Base-by-base conservation (phyloP, 306 rosid genomes). In the Corylus avellana region DNA sequence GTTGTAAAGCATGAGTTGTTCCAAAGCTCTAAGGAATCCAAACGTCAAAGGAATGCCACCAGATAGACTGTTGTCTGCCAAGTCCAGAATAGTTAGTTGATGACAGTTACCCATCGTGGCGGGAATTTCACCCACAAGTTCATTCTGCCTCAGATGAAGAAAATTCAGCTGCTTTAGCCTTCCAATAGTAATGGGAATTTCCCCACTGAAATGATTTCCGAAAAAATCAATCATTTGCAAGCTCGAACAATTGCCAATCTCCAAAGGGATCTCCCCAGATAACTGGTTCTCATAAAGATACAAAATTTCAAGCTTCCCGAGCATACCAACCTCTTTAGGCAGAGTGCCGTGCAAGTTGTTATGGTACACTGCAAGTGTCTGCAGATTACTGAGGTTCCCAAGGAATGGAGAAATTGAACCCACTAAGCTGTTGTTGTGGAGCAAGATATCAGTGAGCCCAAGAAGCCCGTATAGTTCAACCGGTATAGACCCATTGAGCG, bases 1-100 rank as follows among this genome's bases (percentile, higher is more conserved):
- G 90, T 95, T 95, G 87, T 95, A 95, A 10, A 95, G 90, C 99
- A 95, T 91, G 74, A 95, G 83, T 87, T 87, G 85, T 79, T 93
- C 87, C 84, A 95, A 68, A 20, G 87, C 83, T 69, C 32, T 14
- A 58, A 95, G 84, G 72, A 78, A 84, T 63, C 93, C 98, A 50
- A 95, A 79, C 2, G 93, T 88, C 17, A 83, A 70, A 51, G 99
- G 98, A 83, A 95, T 86, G 27, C 85, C 88, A 29, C 97, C 94
- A 2, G 94, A 85, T 74, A 95, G 90, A 46, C 75, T 75, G 83
- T 95, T 95, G 18, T 95, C 99, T 0, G 99, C 98, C 85, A 95
- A 90, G 80, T 91, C 98, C 70, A 95, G 67, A 51, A 83, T 88
- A 51, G 82, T 93, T 8, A 95, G 83, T 20, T 90, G 85, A 17